phyloP scores from a whole-genome alignment of 352 stramenopile species.

The Pythium rishiriense region DNA sequence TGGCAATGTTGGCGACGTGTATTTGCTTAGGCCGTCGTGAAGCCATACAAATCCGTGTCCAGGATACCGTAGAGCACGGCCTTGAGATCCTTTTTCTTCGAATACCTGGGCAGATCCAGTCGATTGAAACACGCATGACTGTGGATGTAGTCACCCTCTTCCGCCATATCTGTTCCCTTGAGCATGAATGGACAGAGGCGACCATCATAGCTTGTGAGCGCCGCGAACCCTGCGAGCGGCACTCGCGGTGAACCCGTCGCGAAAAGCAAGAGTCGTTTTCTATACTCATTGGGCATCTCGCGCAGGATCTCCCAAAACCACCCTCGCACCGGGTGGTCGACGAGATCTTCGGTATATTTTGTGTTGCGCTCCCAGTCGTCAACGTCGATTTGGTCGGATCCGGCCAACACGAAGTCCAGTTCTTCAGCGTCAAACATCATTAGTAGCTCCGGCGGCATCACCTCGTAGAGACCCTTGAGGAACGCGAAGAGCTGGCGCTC shows the following conservation, averaged over 20 bases:
- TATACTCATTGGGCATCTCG: slow-evolving; percentile 26
- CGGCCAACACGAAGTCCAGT: slow-evolving; percentile 90
- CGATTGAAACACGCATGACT: slow-evolving; percentile 85
- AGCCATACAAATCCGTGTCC: slow-evolving; percentile 70
- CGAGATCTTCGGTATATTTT: slow-evolving; percentile 40
- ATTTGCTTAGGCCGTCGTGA: slow-evolving; percentile 44
- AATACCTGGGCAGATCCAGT: slow-evolving; percentile 95
- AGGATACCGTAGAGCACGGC: slow-evolving; percentile 67
- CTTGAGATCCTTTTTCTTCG: slow-evolving; percentile 86
- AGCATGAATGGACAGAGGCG: slow-evolving; percentile 26
- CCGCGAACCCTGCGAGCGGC: slow-evolving; percentile 26
- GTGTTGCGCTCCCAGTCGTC: slow-evolving; percentile 76
- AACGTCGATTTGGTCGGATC: slow-evolving; percentile 87
- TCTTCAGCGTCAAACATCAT: slow-evolving; percentile 95
- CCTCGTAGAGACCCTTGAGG: slow-evolving; percentile 90
- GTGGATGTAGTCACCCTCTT: slow-evolving; percentile 44
- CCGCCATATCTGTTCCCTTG: slow-evolving; percentile 35
- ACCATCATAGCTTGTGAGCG: slow-evolving; percentile 30
- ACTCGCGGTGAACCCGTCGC: slow-evolving; percentile 36
- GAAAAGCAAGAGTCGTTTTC: slow-evolving; percentile 33
- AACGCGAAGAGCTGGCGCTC: slow-evolving; percentile 66
- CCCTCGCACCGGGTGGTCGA: not conserved
- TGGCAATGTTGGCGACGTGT: no score
- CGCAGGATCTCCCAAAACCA: slow-evolving; percentile 49
- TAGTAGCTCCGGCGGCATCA: slow-evolving; percentile 86